A percentile compares a stretch with the other conserved stretches of the same genome.
Conservation (phyloP, 148 eudicot species). For the Silene uniflora region DNA sequence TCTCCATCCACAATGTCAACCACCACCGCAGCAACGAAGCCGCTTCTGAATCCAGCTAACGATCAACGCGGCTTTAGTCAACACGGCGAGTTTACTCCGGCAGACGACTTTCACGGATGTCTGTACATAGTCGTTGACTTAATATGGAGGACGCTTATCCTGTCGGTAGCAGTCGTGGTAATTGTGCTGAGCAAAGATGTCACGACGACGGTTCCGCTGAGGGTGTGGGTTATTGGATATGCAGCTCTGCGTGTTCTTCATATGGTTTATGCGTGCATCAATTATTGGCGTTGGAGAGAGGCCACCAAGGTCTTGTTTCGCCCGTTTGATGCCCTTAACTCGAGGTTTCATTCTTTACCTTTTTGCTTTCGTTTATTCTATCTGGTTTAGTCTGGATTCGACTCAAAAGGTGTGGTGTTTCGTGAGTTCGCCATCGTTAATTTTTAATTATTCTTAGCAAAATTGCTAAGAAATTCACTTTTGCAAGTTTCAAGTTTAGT, state of each 20-base stretch:
- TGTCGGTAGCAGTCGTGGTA: constrained; percentile 35
- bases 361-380: no score
- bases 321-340: not conserved
- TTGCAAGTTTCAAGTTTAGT: no score
- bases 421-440: no score
- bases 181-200: constrained; percentile 46
- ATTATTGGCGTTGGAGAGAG: constrained; percentile 46
- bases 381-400: no score
- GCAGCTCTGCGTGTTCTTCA: constrained; percentile 63
- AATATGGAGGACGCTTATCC: constrained; percentile 56
- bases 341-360: not conserved
- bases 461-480: no score
- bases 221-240: constrained; percentile 76
- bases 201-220: constrained; percentile 46
- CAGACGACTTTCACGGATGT: constrained; percentile 62
- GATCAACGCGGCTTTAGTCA: constrained; percentile 38
- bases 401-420: no score
- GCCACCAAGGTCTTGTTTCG: not conserved
- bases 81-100: constrained; percentile 62
- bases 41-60: constrained; percentile 34
- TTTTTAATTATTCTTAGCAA: no score
- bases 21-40: constrained; percentile 28
- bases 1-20: constrained; percentile 25
- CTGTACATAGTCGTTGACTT: constrained; percentile 60
- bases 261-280: constrained; percentile 59